Conservation (phyloP, 1,284 basidiomycete genomes). For the Cronartium ribicola region DNA sequence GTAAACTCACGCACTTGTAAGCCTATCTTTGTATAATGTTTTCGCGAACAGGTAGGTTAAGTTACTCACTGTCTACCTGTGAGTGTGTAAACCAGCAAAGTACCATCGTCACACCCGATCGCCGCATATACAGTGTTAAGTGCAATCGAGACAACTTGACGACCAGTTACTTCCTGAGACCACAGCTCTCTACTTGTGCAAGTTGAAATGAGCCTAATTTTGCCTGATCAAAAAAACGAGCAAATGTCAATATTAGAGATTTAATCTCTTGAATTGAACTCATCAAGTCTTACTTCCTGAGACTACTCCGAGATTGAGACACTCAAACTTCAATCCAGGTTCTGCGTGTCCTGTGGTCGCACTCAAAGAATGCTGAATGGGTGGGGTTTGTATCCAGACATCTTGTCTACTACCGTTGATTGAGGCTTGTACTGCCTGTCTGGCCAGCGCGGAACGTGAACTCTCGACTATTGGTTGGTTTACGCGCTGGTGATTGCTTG, state of each 20-base stretch:
- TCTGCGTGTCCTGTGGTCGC: neutral
- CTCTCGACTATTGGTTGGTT: neutral
- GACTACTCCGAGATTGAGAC: neutral
- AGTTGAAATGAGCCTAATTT: neutral
- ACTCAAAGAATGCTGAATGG: neutral
- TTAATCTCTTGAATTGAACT: neutral
- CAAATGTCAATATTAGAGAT: neutral
- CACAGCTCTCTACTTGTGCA: neutral
- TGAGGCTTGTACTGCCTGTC: neutral
- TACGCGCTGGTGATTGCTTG: too few species aligned
- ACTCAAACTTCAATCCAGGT: neutral
- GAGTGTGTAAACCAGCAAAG: slow-evolving; percentile 70
- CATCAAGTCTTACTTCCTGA: neutral
- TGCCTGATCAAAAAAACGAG: neutral
- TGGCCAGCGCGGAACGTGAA: neutral
- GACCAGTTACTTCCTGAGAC: neutral
- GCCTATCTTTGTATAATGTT: slow-evolving; percentile 39
- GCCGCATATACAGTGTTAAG: slow-evolving; percentile 68
- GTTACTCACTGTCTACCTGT: slow-evolving; percentile 67
- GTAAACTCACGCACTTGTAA: neutral
- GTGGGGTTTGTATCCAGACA: neutral
- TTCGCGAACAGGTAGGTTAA: neutral
- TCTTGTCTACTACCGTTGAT: neutral
- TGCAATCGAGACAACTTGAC: slow-evolving; percentile 63
- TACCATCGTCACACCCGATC: slow-evolving; percentile 69